Percentiles rank a stretch among this genome's conserved stretches.
Evolutionary conservation across 2,329 filamentous ascomycete species (phyloP).

Genomic region (Cytospora piceae): DNA sequence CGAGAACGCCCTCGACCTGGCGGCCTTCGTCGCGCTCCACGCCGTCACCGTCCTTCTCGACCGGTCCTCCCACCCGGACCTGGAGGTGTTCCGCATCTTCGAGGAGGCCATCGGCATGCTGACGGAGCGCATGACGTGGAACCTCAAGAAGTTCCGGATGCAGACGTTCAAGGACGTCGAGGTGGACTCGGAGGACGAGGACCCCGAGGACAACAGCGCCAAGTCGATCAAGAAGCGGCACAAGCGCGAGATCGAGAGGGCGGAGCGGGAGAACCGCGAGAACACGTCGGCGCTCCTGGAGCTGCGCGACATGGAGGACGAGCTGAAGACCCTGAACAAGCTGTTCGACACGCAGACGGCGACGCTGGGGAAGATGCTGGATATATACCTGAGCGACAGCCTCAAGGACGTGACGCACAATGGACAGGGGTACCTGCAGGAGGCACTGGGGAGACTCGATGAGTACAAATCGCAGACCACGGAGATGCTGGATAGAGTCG

Average conservation of each 20-base stretch:
- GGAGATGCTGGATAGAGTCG: conserved; percentile 63
- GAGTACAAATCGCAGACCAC: conserved; percentile 58
- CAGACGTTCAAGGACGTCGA: conserved; percentile 53
- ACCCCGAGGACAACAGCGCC: conserved; percentile 43
- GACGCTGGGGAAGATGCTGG: conserved; percentile 53
- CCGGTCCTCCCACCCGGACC: conserved; percentile 60
- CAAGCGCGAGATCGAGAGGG: conserved; percentile 44
- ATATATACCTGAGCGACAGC: conserved; percentile 47
- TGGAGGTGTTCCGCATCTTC: conserved; percentile 68
- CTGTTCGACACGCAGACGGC: conserved; percentile 61
- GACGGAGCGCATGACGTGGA: conserved; percentile 64
- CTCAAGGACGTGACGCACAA: conserved; percentile 47
- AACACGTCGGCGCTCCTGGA: conserved; percentile 66
- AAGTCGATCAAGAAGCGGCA: conserved; percentile 49
- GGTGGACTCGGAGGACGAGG: conserved; percentile 41
- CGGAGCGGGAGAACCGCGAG: conserved; percentile 62
- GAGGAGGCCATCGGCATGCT: conserved; percentile 68
- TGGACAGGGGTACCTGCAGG: conserved; percentile 55
- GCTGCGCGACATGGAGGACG: conserved; percentile 66
- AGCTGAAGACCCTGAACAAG: conserved; percentile 59
- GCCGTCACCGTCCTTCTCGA: conserved; percentile 66
- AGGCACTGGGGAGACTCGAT: conserved; percentile 55
- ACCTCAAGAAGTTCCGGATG: conserved; percentile 64
- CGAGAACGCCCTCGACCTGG: conserved; percentile 64
- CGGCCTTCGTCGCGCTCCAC: conserved; percentile 64